Conservation (phyloP, 257 asterid species). For the Capsicum chinense region DNA sequence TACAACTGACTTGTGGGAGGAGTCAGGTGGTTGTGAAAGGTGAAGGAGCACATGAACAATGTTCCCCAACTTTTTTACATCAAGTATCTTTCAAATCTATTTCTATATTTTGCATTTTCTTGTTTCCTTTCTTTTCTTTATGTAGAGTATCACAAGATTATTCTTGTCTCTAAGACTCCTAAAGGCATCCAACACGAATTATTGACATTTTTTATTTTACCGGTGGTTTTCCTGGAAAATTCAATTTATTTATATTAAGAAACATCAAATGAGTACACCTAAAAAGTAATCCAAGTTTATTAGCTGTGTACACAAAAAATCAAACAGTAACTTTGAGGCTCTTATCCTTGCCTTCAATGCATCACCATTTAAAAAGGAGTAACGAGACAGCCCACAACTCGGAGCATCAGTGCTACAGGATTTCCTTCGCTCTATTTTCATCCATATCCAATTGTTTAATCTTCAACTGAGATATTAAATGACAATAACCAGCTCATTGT, state of each 20-base stretch:
- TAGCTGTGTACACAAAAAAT: neutral
- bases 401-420: neutral
- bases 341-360: neutral
- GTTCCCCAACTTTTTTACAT: neutral
- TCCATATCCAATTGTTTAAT: neutral
- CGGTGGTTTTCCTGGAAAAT: neutral
- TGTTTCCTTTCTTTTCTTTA: neutral
- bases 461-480: neutral
- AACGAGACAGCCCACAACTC: neutral
- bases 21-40: neutral
- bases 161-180: neutral
- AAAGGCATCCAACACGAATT: neutral
- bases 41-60: slow-evolving; percentile 2
- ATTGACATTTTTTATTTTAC: neutral
- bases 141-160: neutral
- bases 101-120: neutral
- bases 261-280: neutral
- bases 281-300: neutral
- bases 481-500: neutral
- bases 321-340: neutral
- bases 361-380: neutral
- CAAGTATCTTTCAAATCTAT: neutral
- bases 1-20: neutral
- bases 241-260: neutral
- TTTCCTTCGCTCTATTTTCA: neutral